phyloP scores from a whole-genome alignment of 2,329 filamentous ascomycete species.

The Dactylellina leptospora region DNA sequence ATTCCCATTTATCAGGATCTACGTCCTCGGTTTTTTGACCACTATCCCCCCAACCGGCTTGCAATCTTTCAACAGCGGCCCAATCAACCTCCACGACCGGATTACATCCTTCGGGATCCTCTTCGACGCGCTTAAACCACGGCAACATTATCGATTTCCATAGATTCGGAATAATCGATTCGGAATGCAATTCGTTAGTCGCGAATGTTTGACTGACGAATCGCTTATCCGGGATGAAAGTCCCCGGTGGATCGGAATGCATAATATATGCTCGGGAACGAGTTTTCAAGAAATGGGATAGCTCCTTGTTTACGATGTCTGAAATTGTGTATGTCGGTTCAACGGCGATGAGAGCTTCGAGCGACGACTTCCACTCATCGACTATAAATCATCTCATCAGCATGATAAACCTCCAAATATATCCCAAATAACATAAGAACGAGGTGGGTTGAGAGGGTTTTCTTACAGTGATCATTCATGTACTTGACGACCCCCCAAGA shows the following conservation, averaged over 20 bases:
- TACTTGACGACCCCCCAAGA: constrained; percentile 41
- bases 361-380: constrained; percentile 31
- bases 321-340: constrained; percentile 34
- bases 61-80: constrained; percentile 26
- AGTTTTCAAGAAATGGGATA: constrained; percentile 44
- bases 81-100: constrained; percentile 36
- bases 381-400: constrained; percentile 2
- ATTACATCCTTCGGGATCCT: constrained; percentile 42
- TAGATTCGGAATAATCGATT: constrained; percentile 34
- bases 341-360: constrained; percentile 43
- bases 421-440: no score
- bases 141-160: constrained; percentile 36
- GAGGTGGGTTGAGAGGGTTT: not conserved
- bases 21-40: not conserved
- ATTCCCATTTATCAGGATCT: constrained; percentile 28
- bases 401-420: not conserved
- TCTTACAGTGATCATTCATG: constrained; percentile 30
- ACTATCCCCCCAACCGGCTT: constrained; percentile 30
- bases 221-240: constrained; percentile 54
- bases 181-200: constrained; percentile 39
- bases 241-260: constrained; percentile 53
- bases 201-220: constrained; percentile 55
- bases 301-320: constrained; percentile 22
- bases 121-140: constrained; percentile 38
- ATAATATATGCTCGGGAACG: constrained; percentile 54